These are phyloP conservation scores for Fonsecaea pedrosoi DNA, from an alignment of 2,329 filamentous ascomycete genomes.

Conservation along the genomic window DNA sequence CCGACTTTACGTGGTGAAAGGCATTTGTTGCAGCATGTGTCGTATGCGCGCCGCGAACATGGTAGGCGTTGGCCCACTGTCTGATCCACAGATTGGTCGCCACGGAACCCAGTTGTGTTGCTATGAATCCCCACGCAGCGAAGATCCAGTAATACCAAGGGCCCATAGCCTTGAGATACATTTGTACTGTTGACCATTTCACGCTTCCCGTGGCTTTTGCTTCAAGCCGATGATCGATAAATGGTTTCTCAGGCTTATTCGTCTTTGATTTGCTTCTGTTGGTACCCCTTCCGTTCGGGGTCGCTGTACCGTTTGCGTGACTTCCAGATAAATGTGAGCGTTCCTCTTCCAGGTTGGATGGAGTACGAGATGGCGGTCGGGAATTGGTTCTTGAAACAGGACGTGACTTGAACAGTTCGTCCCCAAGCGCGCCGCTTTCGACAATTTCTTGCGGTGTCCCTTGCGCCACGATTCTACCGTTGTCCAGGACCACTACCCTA, in stretches of 20 bases:
- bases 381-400: conserved; percentile 74
- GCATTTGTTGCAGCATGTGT: conserved; percentile 29
- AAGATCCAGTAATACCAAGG: conserved; percentile 92
- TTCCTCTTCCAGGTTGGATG: conserved; percentile 75
- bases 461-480: conserved; percentile 78
- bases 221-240: conserved; percentile 65
- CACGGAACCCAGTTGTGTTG: conserved; percentile 84
- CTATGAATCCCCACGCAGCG: conserved; percentile 74
- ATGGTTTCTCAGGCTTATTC: conserved; percentile 46
- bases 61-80: conserved; percentile 92
- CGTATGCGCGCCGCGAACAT: conserved; percentile 42
- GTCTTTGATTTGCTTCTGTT: conserved; percentile 51
- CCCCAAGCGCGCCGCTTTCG: conserved; percentile 83
- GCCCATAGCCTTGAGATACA: conserved; percentile 93
- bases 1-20: conserved; percentile 14
- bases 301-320: conserved; percentile 35
- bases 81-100: conserved; percentile 94
- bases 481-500: conserved; percentile 83
- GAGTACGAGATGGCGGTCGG: conserved; percentile 75
- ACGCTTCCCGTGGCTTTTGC: conserved; percentile 84
- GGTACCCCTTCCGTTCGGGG: conserved; percentile 40
- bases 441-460: conserved; percentile 81
- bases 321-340: conserved; percentile 63
- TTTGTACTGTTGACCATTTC: conserved; percentile 81
- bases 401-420: conserved; percentile 79